Conservation (phyloP, 768 basidiomycete genomes). For the Xerocomus spinulosus region DNA sequence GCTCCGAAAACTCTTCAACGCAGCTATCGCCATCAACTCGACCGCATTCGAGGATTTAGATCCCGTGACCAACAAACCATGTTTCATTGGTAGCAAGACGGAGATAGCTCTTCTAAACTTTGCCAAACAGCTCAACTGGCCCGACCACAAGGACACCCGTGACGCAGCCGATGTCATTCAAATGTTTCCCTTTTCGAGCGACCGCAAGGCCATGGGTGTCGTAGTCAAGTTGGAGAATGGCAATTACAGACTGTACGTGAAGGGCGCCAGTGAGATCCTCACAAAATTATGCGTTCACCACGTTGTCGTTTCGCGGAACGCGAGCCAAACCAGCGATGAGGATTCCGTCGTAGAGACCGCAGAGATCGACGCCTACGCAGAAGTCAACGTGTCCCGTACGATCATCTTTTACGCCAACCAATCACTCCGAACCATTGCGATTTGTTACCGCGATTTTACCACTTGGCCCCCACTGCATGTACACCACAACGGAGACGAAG, state of each 20-base stretch:
- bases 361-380: constrained; percentile 59
- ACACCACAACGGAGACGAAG: constrained; percentile 40
- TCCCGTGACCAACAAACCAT: constrained; percentile 49
- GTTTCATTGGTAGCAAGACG: constrained; percentile 91
- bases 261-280: constrained; percentile 93
- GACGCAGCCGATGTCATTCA: constrained; percentile 62
- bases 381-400: constrained; percentile 83
- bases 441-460: constrained; percentile 87
- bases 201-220: constrained; percentile 92
- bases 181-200: constrained; percentile 91
- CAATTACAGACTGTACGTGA: constrained; percentile 69
- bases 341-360: constrained; percentile 46
- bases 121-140: constrained; percentile 77
- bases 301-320: constrained; percentile 53
- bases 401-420: constrained; percentile 99
- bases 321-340: constrained; percentile 14
- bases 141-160: constrained; percentile 61
- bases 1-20: constrained; percentile 68
- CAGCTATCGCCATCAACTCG: constrained; percentile 85
- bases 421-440: constrained; percentile 86
- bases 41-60: constrained; percentile 89
- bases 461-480: constrained; percentile 73
- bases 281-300: constrained; percentile 70
- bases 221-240: constrained; percentile 59
- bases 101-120: constrained; percentile 89